Evolutionary conservation across 192 early-diverging fungal species (phyloP).

Genomic region (Geranomyces michiganensis): DNA sequence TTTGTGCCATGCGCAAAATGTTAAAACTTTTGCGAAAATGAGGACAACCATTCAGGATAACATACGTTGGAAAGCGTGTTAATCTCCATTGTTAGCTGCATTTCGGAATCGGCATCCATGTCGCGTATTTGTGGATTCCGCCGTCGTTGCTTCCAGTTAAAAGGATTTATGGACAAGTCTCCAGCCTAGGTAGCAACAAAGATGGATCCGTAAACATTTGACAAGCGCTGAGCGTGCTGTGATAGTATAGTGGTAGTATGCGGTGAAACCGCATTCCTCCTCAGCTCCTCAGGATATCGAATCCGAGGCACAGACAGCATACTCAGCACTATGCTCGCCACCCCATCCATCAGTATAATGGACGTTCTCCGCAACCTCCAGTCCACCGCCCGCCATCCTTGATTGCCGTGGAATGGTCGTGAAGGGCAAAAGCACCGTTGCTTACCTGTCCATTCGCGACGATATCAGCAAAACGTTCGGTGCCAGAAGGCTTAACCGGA

Average conservation of each 20-base stretch:
- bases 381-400: too few relatives aligned
- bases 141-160: constrained; percentile 1
- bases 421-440: neutral
- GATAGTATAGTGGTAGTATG: too few relatives aligned
- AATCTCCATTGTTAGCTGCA: constrained; percentile 10
- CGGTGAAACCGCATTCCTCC: too few relatives aligned
- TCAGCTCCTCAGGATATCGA: too few relatives aligned
- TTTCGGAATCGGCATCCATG: neutral
- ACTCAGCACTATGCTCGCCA: too few relatives aligned
- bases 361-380: too few relatives aligned
- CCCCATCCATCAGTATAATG: too few relatives aligned
- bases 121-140: neutral
- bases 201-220: too few relatives aligned
- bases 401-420: too few relatives aligned
- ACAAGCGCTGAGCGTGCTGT: too few relatives aligned
- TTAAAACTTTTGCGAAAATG: too few relatives aligned
- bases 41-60: neutral
- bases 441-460: constrained; percentile 24
- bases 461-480: constrained; percentile 32
- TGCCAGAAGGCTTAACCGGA: constrained; percentile 26
- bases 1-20: neutral
- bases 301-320: too few relatives aligned
- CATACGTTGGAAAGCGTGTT: constrained; percentile 3
- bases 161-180: constrained; percentile 1
- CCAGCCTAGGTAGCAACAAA: neutral